Base-by-base conservation (phyloP, 2,329 filamentous ascomycete species). In the Cordyceps javanica region DNA sequence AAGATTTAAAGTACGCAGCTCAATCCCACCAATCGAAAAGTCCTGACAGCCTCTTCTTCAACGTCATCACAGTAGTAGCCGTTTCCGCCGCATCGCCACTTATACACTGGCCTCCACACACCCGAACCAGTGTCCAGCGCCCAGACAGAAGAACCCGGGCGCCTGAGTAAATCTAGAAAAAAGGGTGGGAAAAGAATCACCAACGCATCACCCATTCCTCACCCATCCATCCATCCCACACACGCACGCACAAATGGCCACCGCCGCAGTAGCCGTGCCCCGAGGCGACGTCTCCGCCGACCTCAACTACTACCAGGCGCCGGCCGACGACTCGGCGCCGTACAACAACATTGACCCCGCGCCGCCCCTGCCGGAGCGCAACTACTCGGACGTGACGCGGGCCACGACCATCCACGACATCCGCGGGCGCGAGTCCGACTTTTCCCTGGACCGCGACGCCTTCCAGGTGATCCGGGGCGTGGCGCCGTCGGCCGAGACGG, bases 291-390 rank as follows among this genome's bases (percentile, higher is more conserved):
- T 88, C 60, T 77, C 76, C 48, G 80, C 86, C 10, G 71, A 70
- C n/a, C 75, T 92, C 32, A 80, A 83, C 73, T 92, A 87, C 77
- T 90, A 82, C 72, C 63, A 69, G 11, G 77, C 81, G 0, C 87
- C 89, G 0, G 62, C 75, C 3, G 83, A 89, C 69, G 79, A 82
- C 64, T 72, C 78, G 10, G 66, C 66, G 1, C 87, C 88, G 25
- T 87, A 80, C 76, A 84, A 87, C 73, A 84, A 85, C 69, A 86
- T 91, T 65, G 85, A 89, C 9, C 83, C 82, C 0, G 82, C 87
- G 0, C 70, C 77, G 2, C 87, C 85, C 59, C 67, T 79, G 26
- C 83, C 85, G 0, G 80, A 83, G 66, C 79, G 80, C 62, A 95
- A 95, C 78, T 89, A 82, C 71, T 71, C 71, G 55, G 72, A 77